These are phyloP conservation scores for Choricystis sp. DNA, from an alignment of 139 green algal species.

Conservation along the genomic window DNA sequence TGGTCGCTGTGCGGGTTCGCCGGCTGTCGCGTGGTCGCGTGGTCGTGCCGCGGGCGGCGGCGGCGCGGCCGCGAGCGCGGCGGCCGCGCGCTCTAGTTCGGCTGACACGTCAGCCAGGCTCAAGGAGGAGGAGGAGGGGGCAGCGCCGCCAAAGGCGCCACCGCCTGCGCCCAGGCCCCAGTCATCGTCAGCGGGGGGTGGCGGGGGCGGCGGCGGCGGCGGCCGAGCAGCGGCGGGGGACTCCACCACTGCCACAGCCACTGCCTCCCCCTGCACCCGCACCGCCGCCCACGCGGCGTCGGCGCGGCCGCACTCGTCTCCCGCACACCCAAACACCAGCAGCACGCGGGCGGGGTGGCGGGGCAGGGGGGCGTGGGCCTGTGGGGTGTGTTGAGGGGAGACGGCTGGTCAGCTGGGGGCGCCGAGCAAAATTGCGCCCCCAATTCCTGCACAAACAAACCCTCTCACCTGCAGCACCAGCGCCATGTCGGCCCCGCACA, in stretches of 20 bases:
- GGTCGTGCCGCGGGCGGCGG: too few relatives aligned
- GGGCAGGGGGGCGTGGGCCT: slow-evolving; percentile 25
- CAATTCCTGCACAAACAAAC: too few relatives aligned
- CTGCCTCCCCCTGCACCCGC: slow-evolving; percentile 9
- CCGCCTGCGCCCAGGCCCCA: background rate
- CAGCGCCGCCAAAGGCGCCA: too few relatives aligned
- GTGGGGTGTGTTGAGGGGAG: background rate
- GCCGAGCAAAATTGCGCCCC: background rate
- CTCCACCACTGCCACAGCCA: background rate
- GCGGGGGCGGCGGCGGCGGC: too few relatives aligned
- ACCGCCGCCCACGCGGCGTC: slow-evolving; percentile 28
- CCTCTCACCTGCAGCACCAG: slow-evolving; percentile 31
- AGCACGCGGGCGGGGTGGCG: slow-evolving; percentile 8
- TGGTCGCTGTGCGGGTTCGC: too few relatives aligned
- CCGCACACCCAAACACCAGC: slow-evolving; percentile 23
- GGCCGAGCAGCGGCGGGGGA: background rate
- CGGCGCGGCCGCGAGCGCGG: too few relatives aligned
- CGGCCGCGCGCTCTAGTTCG: too few relatives aligned
- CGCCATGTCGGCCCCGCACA: slow-evolving; percentile 17
- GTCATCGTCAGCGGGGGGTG: background rate
- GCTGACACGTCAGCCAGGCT: too few relatives aligned
- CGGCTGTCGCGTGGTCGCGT: too few relatives aligned
- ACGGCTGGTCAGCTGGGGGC: background rate
- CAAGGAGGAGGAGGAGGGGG: too few relatives aligned
- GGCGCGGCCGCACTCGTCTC: slow-evolving; percentile 19